Conservation (phyloP, 495 filamentous ascomycete species). For the Xylaria nigripes region DNA sequence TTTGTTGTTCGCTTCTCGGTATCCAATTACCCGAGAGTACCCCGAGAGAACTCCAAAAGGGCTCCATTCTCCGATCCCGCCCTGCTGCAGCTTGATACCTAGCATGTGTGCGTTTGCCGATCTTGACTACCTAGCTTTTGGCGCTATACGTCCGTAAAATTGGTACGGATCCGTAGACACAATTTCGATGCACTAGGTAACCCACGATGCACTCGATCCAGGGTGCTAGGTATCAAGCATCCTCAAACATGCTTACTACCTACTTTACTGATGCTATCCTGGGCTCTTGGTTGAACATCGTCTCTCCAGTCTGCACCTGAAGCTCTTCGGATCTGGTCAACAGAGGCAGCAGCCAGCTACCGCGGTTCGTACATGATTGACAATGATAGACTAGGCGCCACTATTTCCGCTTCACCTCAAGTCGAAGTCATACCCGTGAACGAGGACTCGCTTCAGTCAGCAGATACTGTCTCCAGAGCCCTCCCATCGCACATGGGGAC, state of each 20-base stretch:
- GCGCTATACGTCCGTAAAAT: no score
- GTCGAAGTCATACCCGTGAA: conserved; percentile 44
- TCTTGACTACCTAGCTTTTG: no score
- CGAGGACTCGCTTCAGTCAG: conserved; percentile 49
- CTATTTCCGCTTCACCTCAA: conserved; percentile 39
- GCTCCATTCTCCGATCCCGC: no score
- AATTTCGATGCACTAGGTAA: no score
- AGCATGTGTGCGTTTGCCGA: no score
- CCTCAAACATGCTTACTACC: no score
- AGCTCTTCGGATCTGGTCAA: neutral
- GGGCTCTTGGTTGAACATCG: neutral
- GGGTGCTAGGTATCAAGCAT: no score
- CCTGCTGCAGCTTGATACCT: no score
- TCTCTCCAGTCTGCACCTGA: neutral
- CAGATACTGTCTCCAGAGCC: conserved; percentile 38
- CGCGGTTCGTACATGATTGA: conserved; percentile 26
- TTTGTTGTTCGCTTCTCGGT: no score
- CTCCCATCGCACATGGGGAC: conserved; percentile 34
- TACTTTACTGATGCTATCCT: neutral
- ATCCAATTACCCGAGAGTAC: no score
- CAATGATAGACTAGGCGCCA: conserved; percentile 46
- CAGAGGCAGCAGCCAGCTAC: conserved; percentile 9
- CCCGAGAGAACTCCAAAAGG: no score
- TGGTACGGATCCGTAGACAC: no score
- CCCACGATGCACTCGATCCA: neutral